Conservation (phyloP, 2,329 filamentous ascomycete species). For the Epichloe sibirici region DNA sequence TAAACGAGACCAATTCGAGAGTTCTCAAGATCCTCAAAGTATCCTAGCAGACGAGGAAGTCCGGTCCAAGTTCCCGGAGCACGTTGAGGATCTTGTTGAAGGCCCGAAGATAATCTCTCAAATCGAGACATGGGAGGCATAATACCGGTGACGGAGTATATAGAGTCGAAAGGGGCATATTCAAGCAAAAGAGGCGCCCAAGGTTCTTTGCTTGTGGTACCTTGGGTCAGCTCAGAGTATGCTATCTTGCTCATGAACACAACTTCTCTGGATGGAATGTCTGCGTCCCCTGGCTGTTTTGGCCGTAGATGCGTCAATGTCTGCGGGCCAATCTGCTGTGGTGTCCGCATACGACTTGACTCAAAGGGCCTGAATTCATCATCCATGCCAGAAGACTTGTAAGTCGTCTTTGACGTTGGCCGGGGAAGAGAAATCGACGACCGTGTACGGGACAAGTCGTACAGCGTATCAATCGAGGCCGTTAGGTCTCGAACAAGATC, state of each 20-base stretch:
- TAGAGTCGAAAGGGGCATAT: conserved; percentile 52
- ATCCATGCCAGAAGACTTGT: conserved; percentile 26
- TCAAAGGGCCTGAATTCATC: conserved; percentile 42
- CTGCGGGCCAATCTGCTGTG: conserved; percentile 44
- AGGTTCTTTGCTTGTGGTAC: conserved; percentile 28
- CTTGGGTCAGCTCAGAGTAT: conserved; percentile 35
- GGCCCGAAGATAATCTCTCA: conserved; percentile 47
- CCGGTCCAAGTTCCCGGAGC: conserved; percentile 47
- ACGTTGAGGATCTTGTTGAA: conserved; percentile 41
- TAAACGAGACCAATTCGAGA: conserved; percentile 66
- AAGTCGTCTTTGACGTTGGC: conserved; percentile 18
- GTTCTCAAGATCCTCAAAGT: conserved; percentile 61
- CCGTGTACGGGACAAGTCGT: conserved; percentile 60
- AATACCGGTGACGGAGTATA: conserved; percentile 50
- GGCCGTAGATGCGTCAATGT: conserved; percentile 37
- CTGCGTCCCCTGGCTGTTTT: conserved; percentile 23
- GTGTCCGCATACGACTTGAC: conserved; percentile 48
- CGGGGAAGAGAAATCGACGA: conserved; percentile 28
- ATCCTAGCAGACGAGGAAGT: conserved; percentile 49
- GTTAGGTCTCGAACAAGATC: conserved; percentile 65
- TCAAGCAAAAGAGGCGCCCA: conserved; percentile 55
- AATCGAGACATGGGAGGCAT: conserved; percentile 53
- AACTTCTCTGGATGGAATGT: conserved; percentile 30
- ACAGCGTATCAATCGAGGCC: conserved; percentile 66
- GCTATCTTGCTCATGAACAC: conserved; percentile 37